Percentiles rank a stretch among this genome's conserved stretches.
Evolutionary conservation across 495 filamentous ascomycete genomes (phyloP).

Genomic region (Cryomyces antarcticus): DNA sequence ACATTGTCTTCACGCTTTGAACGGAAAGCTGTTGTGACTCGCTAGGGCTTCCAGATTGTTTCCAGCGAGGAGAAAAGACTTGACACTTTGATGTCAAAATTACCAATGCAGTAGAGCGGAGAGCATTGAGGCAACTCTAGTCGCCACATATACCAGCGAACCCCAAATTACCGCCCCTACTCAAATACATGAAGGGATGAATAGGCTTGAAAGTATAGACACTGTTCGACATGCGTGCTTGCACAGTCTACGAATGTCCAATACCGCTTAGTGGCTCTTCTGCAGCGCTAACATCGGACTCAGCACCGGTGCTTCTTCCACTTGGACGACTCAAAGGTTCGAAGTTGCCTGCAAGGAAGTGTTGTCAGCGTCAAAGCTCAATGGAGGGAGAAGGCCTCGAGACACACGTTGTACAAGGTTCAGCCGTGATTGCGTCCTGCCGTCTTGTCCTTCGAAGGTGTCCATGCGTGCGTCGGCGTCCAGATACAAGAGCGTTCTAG

Average conservation of each 20-base stretch:
- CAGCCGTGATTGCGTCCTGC: conserved; percentile 31
- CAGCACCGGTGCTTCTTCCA: background rate
- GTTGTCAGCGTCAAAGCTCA: background rate
- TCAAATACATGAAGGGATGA: too few species aligned
- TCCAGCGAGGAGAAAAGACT: too few species aligned
- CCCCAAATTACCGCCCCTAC: too few species aligned
- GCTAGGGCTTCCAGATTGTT: too few species aligned
- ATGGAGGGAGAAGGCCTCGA: background rate
- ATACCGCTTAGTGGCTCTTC: conserved; percentile 9
- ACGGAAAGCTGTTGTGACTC: too few species aligned
- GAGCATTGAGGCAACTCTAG: too few species aligned
- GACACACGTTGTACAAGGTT: conserved; percentile 56
- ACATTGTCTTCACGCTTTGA: too few species aligned
- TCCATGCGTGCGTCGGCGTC: conserved; percentile 52
- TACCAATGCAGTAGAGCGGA: too few species aligned
- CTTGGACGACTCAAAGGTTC: conserved; percentile 1
- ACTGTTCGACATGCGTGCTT: too few species aligned
- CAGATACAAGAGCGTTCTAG: conserved; percentile 47
- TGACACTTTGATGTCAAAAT: too few species aligned
- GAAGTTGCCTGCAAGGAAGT: conserved; percentile 5
- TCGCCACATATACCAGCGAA: too few species aligned
- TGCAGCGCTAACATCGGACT: conserved; percentile 4
- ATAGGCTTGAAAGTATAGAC: too few species aligned
- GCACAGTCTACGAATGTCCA: conserved; percentile 1
- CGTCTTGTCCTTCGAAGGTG: conserved; percentile 40